These are phyloP conservation scores for Agrocybe praecox DNA, from an alignment of 768 basidiomycete species.

Conservation along the genomic window DNA sequence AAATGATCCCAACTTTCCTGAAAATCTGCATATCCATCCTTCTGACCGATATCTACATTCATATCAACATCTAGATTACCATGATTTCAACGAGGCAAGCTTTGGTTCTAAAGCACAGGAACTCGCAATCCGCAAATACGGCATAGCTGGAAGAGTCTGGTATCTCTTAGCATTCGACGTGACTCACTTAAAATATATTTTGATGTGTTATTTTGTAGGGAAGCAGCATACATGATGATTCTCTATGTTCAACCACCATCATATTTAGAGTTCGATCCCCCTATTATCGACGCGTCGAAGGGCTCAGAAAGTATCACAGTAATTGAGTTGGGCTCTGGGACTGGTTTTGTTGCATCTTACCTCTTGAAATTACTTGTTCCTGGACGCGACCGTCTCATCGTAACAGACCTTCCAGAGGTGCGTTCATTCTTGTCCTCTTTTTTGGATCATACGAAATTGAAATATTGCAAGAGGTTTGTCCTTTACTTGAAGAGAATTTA, in stretches of 20 bases:
- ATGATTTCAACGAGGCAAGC: slow-evolving; percentile 12
- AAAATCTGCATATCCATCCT: slow-evolving; percentile 25
- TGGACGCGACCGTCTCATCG: slow-evolving; percentile 48
- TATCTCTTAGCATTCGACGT: slow-evolving; percentile 31
- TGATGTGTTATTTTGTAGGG: slow-evolving; percentile 46
- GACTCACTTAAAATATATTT: neutral
- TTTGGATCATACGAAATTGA: neutral
- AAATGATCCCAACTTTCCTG: slow-evolving; percentile 38
- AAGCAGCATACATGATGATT: slow-evolving; percentile 66
- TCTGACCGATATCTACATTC: slow-evolving; percentile 13
- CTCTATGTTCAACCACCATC: slow-evolving; percentile 49
- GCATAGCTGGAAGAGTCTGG: slow-evolving; percentile 89
- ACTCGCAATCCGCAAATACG: slow-evolving; percentile 67
- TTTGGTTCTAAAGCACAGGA: slow-evolving; percentile 47
- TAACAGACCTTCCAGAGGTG: slow-evolving; percentile 83
- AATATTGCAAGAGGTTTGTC: slow-evolving; percentile 40
- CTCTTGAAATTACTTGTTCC: slow-evolving; percentile 37
- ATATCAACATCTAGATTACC: neutral
- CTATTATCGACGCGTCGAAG: slow-evolving; percentile 35
- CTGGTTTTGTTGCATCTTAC: slow-evolving; percentile 58
- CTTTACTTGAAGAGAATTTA: slow-evolving; percentile 44
- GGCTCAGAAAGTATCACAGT: slow-evolving; percentile 30
- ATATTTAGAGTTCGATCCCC: slow-evolving; percentile 54
- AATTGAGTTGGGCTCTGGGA: slow-evolving; percentile 83
- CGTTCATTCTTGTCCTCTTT: slow-evolving; percentile 8